Evolutionary conservation across 2,329 filamentous ascomycete genomes (phyloP).

Genomic region (Trichoderma sp.): DNA sequence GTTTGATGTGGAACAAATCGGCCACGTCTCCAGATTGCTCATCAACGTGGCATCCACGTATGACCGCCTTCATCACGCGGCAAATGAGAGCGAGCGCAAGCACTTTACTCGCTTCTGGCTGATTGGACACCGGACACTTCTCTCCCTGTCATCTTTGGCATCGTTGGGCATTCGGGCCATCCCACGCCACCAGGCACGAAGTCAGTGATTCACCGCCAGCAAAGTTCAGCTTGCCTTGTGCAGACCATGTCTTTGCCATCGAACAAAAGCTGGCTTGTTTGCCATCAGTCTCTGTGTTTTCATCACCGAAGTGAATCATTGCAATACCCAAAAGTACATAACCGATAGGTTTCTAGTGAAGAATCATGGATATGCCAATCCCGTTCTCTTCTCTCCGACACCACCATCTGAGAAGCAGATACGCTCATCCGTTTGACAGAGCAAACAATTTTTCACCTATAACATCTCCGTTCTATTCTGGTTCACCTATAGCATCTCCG

Average conservation of each 20-base stretch:
- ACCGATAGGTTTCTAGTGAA: neutral
- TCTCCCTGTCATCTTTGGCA: neutral
- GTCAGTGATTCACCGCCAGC: slow-evolving; percentile 12
- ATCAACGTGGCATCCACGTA: slow-evolving; percentile 1
- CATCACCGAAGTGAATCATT: slow-evolving; percentile 16
- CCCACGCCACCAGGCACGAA: neutral
- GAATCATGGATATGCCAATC: neutral
- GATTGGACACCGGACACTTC: neutral
- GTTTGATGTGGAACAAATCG: neutral
- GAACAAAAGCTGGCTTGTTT: neutral
- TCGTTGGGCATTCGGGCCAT: neutral
- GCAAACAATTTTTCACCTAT: neutral
- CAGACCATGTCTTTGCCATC: neutral
- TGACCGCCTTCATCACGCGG: neutral
- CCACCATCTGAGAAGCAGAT: neutral
- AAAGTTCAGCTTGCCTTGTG: neutral
- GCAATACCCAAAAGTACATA: slow-evolving; percentile 4
- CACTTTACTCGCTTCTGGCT: neutral
- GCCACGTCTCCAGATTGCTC: neutral
- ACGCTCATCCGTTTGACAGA: neutral
- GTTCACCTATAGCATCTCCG: neutral
- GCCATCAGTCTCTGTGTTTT: neutral
- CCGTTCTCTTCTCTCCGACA: neutral
- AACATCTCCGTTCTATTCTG: neutral
- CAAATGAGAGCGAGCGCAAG: neutral